Evolutionary conservation across 495 filamentous ascomycete species (phyloP).

Genomic region (Talaromyces adpressus): DNA sequence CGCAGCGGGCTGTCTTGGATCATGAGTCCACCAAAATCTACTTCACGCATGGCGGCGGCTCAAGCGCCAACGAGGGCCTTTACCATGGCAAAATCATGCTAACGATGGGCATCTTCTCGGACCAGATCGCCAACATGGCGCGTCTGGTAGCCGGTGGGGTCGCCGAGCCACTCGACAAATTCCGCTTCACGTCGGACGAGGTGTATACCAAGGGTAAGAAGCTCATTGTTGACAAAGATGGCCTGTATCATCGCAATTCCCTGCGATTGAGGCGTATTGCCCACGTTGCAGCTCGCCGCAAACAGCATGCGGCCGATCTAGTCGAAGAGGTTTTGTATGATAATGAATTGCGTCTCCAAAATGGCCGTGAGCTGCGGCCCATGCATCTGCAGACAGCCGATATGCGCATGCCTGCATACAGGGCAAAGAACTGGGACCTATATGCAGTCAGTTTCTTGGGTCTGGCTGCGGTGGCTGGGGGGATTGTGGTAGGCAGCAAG

Average conservation of each 20-base stretch:
- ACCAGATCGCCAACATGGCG: slow-evolving; percentile 25
- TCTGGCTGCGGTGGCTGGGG: slow-evolving; percentile 6
- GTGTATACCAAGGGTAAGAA: slow-evolving; percentile 16
- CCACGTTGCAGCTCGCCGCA: slow-evolving; percentile 22
- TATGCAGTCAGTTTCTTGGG: slow-evolving; percentile 10
- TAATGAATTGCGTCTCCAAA: slow-evolving; percentile 17
- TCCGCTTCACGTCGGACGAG: slow-evolving; percentile 22
- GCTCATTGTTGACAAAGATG: slow-evolving; percentile 16
- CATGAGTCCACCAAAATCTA: slow-evolving; percentile 20
- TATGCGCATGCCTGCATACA: slow-evolving; percentile 26
- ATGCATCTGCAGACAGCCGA: slow-evolving; percentile 38
- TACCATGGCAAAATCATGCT: slow-evolving; percentile 28
- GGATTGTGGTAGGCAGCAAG: slow-evolving; percentile 4
- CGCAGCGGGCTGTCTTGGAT: slow-evolving; percentile 27
- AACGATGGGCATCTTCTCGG: slow-evolving; percentile 25
- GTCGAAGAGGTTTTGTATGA: slow-evolving; percentile 34
- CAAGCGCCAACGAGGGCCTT: slow-evolving; percentile 29
- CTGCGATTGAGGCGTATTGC: slow-evolving; percentile 28
- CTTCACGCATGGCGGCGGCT: slow-evolving; percentile 29
- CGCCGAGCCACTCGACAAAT: slow-evolving; percentile 21
- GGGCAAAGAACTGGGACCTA: slow-evolving; percentile 28
- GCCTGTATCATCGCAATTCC: slow-evolving; percentile 15
- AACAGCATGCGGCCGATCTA: slow-evolving; percentile 28
- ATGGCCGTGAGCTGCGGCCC: slow-evolving; percentile 15
- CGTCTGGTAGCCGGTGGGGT: slow-evolving; percentile 24